phyloP scores from a whole-genome alignment of 75 land plant genomes.

The Selaginella tamariscina region DNA sequence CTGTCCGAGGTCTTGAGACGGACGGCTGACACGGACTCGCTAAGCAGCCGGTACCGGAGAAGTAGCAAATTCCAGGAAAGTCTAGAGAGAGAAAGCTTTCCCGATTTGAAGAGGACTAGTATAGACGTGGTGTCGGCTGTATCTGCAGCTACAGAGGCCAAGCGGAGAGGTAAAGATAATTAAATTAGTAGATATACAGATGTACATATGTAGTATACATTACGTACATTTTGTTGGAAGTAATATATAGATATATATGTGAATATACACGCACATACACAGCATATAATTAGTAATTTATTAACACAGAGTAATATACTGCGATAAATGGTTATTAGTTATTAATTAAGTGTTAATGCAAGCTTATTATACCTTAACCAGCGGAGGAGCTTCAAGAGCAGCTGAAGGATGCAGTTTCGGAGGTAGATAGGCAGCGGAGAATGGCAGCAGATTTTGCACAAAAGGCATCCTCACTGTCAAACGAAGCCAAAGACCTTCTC shows the following conservation, averaged over 20 bases:
- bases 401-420: neutral
- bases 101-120: slow-evolving; percentile 11
- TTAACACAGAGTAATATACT: too few relatives aligned
- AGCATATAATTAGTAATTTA: too few relatives aligned
- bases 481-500: neutral
- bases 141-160: slow-evolving; percentile 22
- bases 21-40: neutral
- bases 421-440: neutral
- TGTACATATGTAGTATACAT: too few relatives aligned
- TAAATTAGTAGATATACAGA: slow-evolving; percentile 14
- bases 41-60: slow-evolving; percentile 14
- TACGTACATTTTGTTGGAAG: too few relatives aligned
- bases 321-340: too few relatives aligned
- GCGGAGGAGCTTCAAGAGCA: neutral
- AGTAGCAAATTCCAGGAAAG: slow-evolving; percentile 10
- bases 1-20: slow-evolving; percentile 9
- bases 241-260: too few relatives aligned
- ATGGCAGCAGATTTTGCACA: neutral
- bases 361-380: too few relatives aligned
- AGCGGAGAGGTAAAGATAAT: slow-evolving; percentile 2
- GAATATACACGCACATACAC: too few relatives aligned
- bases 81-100: neutral
- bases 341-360: too few relatives aligned
- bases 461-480: neutral
- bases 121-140: neutral